Evolutionary conservation across 179 eudicot species (phyloP).

Genomic region (Camellia oleifera): DNA sequence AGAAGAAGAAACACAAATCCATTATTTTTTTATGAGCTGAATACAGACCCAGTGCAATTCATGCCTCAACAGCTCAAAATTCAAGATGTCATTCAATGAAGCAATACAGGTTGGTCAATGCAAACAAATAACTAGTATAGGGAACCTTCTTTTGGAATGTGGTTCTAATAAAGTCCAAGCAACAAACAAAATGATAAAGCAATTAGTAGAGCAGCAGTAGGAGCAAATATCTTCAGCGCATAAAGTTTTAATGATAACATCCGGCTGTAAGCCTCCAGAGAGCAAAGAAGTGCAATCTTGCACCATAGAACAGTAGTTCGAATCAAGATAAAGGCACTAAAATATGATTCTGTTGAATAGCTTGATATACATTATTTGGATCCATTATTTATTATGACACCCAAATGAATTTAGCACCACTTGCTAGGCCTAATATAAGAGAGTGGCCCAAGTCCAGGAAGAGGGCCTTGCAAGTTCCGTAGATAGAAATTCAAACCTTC

Average conservation of each 20-base stretch:
- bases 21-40: conserved; percentile 14
- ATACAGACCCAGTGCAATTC: neutral
- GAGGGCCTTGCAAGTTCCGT: neutral
- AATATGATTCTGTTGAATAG: neutral
- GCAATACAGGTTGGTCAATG: neutral
- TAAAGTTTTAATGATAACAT: neutral
- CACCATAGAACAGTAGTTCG: neutral
- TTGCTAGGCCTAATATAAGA: neutral
- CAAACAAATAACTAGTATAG: neutral
- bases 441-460: neutral
- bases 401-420: neutral
- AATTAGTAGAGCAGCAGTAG: neutral
- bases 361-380: too few relatives aligned
- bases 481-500: neutral
- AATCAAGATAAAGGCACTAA: conserved; percentile 2
- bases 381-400: neutral
- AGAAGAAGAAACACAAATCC: conserved; percentile 27
- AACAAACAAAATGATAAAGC: neutral
- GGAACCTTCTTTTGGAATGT: neutral
- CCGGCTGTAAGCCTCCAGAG: neutral
- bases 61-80: neutral
- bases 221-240: conserved; percentile 3
- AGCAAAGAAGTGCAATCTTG: neutral
- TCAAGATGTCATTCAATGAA: neutral
- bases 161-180: neutral